phyloP scores from a whole-genome alignment of 768 basidiomycete species.

The Xerocomellus chrysenteron region DNA sequence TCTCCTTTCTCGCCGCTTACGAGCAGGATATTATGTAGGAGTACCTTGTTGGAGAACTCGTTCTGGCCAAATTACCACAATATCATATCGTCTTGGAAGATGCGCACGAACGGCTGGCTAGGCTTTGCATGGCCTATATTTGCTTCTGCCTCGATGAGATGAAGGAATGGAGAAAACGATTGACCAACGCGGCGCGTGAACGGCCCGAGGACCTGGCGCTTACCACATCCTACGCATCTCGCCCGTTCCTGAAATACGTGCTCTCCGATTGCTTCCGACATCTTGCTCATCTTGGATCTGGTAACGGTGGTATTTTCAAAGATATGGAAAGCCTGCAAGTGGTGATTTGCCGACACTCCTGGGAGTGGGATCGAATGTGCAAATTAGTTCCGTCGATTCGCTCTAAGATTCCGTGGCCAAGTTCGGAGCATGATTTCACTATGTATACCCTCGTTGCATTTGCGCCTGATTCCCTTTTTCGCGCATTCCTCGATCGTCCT shows the following conservation, averaged over 20 bases:
- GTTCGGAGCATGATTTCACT: neutral
- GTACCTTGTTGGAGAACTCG: constrained; percentile 11
- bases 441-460: constrained; percentile 9
- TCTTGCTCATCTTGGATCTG: neutral
- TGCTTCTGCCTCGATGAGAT: constrained; percentile 3
- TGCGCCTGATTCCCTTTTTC: neutral
- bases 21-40: neutral
- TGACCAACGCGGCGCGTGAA: neutral
- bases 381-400: neutral
- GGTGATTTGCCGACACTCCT: neutral
- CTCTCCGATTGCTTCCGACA: constrained; percentile 9
- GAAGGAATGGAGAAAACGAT: neutral
- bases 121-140: constrained; percentile 13
- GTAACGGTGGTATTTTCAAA: neutral
- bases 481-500: neutral
- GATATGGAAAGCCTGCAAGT: neutral
- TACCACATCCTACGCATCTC: neutral
- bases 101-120: constrained; percentile 3
- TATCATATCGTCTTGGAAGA: constrained; percentile 11
- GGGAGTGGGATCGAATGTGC: constrained; percentile 9
- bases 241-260: constrained; percentile 9
- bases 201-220: too few relatives aligned
- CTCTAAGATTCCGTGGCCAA: constrained; percentile 1
- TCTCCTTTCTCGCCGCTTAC: neutral
- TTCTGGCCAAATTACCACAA: neutral